phyloP scores from a whole-genome alignment of 2,329 filamentous ascomycete genomes.

The Clarireedia homoeocarpa region DNA sequence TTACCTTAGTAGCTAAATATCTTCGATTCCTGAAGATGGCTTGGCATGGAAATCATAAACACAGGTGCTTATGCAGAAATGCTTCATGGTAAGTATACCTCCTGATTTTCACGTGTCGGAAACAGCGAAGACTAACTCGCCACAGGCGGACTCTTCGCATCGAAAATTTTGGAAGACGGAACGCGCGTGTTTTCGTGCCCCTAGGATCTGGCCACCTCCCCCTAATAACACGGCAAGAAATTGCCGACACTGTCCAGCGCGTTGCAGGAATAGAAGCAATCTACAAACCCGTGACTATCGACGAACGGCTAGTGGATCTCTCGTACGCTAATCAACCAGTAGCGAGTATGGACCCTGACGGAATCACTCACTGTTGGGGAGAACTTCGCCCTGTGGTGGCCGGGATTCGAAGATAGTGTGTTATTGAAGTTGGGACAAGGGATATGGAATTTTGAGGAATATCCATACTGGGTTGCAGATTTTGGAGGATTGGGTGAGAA shows the following conservation, averaged over 20 bases:
- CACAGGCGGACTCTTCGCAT: neutral
- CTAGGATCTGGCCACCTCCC: neutral
- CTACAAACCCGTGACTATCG: neutral
- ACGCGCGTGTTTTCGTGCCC: neutral
- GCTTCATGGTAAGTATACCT: neutral
- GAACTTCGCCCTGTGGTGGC: neutral
- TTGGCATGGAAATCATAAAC: neutral
- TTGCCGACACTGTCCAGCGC: neutral
- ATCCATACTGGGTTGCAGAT: neutral
- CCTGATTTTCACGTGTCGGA: neutral
- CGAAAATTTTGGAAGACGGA: neutral
- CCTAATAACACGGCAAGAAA: neutral
- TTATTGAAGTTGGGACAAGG: neutral
- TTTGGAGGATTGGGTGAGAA: neutral
- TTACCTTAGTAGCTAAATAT: neutral
- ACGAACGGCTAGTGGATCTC: neutral
- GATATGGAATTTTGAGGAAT: neutral
- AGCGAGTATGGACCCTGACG: neutral
- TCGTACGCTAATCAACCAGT: neutral
- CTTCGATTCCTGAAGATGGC: neutral
- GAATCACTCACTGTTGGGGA: neutral
- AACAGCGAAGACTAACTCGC: neutral
- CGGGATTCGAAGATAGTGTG: neutral
- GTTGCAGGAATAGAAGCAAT: neutral
- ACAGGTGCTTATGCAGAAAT: neutral